phyloP scores from a whole-genome alignment of 1,284 basidiomycete species.

The Cystobasidium slooffiae region DNA sequence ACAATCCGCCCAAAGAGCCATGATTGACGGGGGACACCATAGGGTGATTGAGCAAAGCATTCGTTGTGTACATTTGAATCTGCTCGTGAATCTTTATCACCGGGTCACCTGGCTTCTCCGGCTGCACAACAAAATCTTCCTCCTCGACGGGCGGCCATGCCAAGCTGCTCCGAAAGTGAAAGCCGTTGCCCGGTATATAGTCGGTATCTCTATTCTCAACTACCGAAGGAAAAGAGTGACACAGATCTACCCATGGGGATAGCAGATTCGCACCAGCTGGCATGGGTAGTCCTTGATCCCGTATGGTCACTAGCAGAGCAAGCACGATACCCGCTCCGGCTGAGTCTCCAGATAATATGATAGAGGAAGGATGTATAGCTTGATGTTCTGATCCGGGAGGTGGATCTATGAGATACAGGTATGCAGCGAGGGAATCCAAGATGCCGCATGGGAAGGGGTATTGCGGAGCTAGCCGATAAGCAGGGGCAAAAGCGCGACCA shows the following conservation, averaged over 20 bases:
- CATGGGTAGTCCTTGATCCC: constrained; percentile 78
- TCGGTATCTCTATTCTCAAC: constrained; percentile 80
- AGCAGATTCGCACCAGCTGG: constrained; percentile 71
- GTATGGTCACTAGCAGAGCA: constrained; percentile 85
- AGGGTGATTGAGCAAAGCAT: constrained; percentile 61
- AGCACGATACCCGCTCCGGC: constrained; percentile 89
- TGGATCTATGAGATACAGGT: constrained; percentile 72
- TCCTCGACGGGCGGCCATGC: constrained; percentile 34
- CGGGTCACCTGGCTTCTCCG: constrained; percentile 25
- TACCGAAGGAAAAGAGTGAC: constrained; percentile 90
- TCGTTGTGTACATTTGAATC: constrained; percentile 62
- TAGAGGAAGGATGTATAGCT: constrained; percentile 81
- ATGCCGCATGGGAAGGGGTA: constrained; percentile 96
- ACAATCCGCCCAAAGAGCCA: constrained; percentile 62
- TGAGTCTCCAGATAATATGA: constrained; percentile 83
- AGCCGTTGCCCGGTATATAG: constrained; percentile 62
- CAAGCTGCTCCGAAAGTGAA: constrained; percentile 65
- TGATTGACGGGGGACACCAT: constrained; percentile 62
- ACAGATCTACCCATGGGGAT: constrained; percentile 80
- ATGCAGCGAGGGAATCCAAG: constrained; percentile 60
- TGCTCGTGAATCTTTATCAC: constrained; percentile 56
- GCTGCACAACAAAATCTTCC: constrained; percentile 7
- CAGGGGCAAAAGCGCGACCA: constrained; percentile 57
- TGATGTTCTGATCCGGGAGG: constrained; percentile 72
- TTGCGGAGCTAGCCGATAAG: constrained; percentile 67